Percentiles rank a stretch among this genome's conserved stretches.
Conservation (phyloP, 1,284 basidiomycete species). For the Leccinum subrobustum region DNA sequence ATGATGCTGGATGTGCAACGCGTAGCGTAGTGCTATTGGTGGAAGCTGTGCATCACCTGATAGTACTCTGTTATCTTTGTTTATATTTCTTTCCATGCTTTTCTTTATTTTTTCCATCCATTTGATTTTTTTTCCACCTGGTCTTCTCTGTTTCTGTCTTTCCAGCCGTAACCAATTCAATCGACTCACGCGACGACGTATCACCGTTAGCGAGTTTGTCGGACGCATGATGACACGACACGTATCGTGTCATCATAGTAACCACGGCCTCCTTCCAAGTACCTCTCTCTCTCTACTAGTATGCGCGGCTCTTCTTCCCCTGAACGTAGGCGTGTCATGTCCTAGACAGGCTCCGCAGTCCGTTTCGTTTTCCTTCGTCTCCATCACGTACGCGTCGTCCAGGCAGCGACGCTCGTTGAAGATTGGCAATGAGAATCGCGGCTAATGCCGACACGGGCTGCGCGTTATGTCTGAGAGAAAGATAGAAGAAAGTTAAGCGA, state of each 20-base stretch:
- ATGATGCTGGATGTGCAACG: background rate
- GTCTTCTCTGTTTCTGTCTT: background rate
- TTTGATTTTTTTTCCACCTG: background rate
- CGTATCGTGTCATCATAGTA: background rate
- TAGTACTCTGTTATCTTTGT: too few relatives aligned
- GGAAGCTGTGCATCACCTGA: too few relatives aligned
- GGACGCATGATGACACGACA: background rate
- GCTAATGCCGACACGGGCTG: background rate
- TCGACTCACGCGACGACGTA: background rate
- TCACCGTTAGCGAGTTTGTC: background rate
- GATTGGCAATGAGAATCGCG: background rate
- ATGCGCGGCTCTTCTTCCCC: background rate
- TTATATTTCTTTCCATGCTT: too few relatives aligned
- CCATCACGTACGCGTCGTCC: background rate
- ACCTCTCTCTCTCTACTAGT: background rate
- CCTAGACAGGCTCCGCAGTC: background rate
- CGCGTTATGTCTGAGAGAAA: background rate
- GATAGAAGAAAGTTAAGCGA: constrained; percentile 5
- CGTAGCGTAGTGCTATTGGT: too few relatives aligned
- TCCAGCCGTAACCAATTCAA: background rate
- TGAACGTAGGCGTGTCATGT: background rate
- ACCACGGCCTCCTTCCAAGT: background rate
- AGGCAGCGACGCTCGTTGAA: background rate
- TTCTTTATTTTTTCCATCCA: background rate
- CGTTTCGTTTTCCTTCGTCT: background rate